Conservation (phyloP, 129 eudicot species). For the Lonicera japonica region DNA sequence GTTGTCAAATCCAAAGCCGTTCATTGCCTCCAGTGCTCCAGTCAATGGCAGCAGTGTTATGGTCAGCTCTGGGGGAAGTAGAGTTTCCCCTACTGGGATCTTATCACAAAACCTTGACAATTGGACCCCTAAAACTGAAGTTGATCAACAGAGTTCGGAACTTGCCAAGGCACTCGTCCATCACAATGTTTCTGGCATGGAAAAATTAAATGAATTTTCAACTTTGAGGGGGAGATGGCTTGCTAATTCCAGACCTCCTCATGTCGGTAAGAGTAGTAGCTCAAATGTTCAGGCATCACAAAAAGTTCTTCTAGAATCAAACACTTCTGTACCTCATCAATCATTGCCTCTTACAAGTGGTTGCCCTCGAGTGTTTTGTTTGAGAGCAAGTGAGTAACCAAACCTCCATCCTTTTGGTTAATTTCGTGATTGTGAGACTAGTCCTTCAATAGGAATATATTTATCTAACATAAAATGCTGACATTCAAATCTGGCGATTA, state of each 20-base stretch:
- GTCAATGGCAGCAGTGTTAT: constrained; percentile 12
- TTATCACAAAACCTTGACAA: constrained; percentile 23
- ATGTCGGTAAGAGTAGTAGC: constrained; percentile 25
- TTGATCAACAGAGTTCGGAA: constrained; percentile 17
- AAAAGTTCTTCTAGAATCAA: constrained; percentile 8
- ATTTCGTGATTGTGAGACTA: constrained; percentile 2
- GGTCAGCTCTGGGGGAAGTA: constrained; percentile 20
- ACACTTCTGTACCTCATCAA: constrained; percentile 12
- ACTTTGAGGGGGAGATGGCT: constrained; percentile 19
- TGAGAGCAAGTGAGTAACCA: constrained; percentile 48
- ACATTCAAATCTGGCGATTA: too few species aligned
- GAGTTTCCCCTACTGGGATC: constrained; percentile 29
- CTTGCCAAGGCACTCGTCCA: constrained; percentile 18
- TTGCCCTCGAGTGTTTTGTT: constrained; percentile 65
- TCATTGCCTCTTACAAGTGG: constrained; percentile 27
- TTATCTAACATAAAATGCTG: too few species aligned
- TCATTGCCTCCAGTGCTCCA: constrained; percentile 20
- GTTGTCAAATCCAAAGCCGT: constrained; percentile 24
- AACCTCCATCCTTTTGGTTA: constrained; percentile 9
- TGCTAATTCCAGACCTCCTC: constrained; percentile 24
- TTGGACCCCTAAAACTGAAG: constrained; percentile 20
- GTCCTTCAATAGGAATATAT: too few species aligned
- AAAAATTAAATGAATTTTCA: constrained; percentile 17
- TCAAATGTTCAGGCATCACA: constrained; percentile 1
- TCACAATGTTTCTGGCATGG: constrained; percentile 15